Conservation (phyloP, 225 moss, liverwort and hornwort species). For the Sphagnum tenellum region DNA sequence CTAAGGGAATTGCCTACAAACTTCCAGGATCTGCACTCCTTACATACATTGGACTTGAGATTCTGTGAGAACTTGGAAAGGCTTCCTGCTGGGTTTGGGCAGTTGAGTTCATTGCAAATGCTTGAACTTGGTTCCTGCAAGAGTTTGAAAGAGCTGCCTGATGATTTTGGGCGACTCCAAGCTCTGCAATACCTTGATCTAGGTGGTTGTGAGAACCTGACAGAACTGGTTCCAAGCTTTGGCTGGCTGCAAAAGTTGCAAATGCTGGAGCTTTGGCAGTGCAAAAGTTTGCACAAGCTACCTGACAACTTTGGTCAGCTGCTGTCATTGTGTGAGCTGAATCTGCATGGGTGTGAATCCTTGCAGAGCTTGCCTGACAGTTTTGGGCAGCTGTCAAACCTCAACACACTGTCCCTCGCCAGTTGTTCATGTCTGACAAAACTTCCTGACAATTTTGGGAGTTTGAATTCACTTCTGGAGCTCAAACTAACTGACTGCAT, state of each 20-base stretch:
- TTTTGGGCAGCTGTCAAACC: constrained; percentile 31
- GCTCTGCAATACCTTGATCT: constrained; percentile 39
- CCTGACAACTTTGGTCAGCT: constrained; percentile 42
- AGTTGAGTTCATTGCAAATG: constrained; percentile 18
- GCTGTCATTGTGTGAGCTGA: constrained; percentile 34
- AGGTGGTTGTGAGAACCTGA: constrained; percentile 44
- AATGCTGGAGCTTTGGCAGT: constrained; percentile 43
- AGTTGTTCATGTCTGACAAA: constrained; percentile 27
- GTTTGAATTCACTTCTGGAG: constrained; percentile 22
- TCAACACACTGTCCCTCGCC: constrained; percentile 41
- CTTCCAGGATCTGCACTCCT: constrained; percentile 18
- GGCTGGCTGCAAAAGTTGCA: constrained; percentile 28
- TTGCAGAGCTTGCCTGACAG: constrained; percentile 28
- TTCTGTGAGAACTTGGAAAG: constrained; percentile 34
- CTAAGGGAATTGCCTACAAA: constrained; percentile 37
- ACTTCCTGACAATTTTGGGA: constrained; percentile 36
- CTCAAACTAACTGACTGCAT: constrained; percentile 42
- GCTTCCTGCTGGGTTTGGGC: constrained; percentile 37
- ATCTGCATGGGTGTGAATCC: constrained; percentile 36
- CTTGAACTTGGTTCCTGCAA: constrained; percentile 46
- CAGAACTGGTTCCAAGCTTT: constrained; percentile 25
- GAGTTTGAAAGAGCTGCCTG: constrained; percentile 32
- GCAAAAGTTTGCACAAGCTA: constrained; percentile 26
- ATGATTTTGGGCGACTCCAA: constrained; percentile 24
- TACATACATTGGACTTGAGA: constrained; percentile 35